These are phyloP conservation scores for Pseudogymnoascus sp. DNA, from an alignment of 2,329 filamentous ascomycete genomes.

Conservation along the genomic window DNA sequence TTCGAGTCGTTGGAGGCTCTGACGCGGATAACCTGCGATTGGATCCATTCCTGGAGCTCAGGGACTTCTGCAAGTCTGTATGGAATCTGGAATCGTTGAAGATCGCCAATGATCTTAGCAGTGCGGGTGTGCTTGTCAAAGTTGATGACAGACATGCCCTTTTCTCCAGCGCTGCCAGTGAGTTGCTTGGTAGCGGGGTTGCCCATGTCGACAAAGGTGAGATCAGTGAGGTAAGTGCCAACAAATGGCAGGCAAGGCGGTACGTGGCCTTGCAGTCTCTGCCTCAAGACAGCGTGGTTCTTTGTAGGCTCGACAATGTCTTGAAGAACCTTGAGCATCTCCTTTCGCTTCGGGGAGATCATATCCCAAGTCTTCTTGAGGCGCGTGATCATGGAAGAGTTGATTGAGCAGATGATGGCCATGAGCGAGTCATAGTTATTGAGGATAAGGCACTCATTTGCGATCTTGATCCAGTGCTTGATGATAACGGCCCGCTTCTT, in stretches of 20 bases:
- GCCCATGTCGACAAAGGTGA: constrained; percentile 92
- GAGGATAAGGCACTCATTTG: constrained; percentile 73
- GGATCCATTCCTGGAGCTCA: constrained; percentile 90
- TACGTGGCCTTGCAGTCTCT: constrained; percentile 74
- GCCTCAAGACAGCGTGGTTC: constrained; percentile 82
- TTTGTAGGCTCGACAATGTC: constrained; percentile 80
- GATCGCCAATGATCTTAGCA: constrained; percentile 88
- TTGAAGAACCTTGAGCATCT: constrained; percentile 68
- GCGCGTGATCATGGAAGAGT: constrained; percentile 82
- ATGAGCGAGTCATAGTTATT: constrained; percentile 96
- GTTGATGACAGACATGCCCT: constrained; percentile 81
- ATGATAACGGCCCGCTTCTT: constrained; percentile 87
- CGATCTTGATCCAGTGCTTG: constrained; percentile 98
- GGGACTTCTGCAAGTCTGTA: constrained; percentile 76
- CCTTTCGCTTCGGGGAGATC: constrained; percentile 75
- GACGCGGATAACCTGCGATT: constrained; percentile 70
- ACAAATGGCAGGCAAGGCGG: constrained; percentile 92
- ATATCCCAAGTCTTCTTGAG: constrained; percentile 87
- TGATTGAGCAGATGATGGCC: constrained; percentile 92
- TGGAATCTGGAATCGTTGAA: constrained; percentile 92
- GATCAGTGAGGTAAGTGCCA: constrained; percentile 90
- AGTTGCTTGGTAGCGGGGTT: constrained; percentile 80
- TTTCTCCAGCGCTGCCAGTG: constrained; percentile 43
- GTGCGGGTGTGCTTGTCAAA: constrained; percentile 96
- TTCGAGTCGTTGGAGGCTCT: constrained; percentile 42